Evolutionary conservation across 1,284 basidiomycete species (phyloP).

Genomic region (Puccinia brachypodii): DNA sequence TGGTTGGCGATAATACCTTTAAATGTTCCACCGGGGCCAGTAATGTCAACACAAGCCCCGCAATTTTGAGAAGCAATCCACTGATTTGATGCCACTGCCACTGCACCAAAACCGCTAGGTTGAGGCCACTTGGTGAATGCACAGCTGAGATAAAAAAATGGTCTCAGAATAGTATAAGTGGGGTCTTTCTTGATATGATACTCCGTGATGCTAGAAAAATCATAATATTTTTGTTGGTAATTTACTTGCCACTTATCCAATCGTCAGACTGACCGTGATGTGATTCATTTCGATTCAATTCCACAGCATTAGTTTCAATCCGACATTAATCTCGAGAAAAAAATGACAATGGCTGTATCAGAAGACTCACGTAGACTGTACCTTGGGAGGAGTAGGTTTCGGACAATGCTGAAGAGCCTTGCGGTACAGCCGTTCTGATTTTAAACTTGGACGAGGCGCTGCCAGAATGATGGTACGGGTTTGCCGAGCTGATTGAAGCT

Average conservation of each 20-base stretch:
- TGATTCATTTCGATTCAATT: neutral
- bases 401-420: neutral
- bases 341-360: neutral
- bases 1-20: neutral
- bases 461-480: neutral
- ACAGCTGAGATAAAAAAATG: slow-evolving; percentile 26
- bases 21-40: neutral
- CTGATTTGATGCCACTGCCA: slow-evolving; percentile 20
- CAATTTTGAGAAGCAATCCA: slow-evolving; percentile 15
- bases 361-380: neutral
- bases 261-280: neutral
- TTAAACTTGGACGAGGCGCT: neutral
- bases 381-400: neutral
- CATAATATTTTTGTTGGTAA: neutral
- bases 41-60: slow-evolving; percentile 30
- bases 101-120: neutral
- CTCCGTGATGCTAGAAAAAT: neutral
- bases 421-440: neutral
- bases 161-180: neutral
- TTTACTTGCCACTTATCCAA: neutral
- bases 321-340: neutral
- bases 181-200: neutral
- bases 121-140: slow-evolving; percentile 14
- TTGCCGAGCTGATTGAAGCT: neutral
- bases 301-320: neutral